phyloP scores from a whole-genome alignment of 1,284 basidiomycete species.

The Singerocomus inundabilis region DNA sequence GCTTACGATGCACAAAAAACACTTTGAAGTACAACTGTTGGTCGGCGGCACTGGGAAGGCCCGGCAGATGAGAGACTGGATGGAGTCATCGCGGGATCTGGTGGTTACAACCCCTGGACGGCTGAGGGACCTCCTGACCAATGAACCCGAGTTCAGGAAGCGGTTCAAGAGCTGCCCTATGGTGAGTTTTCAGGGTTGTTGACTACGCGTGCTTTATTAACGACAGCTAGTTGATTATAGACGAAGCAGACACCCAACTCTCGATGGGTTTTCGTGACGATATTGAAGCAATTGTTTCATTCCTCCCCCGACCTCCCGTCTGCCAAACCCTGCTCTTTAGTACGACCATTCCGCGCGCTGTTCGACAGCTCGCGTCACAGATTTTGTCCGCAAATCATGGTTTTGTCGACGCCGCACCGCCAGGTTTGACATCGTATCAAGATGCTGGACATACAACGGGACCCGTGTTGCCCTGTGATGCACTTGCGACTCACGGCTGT shows the following conservation, averaged over 20 bases:
- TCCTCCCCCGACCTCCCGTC: constrained; percentile 64
- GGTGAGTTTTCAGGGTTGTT: constrained; percentile 40
- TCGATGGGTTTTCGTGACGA: constrained; percentile 97
- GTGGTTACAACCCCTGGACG: constrained; percentile 94
- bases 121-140: constrained; percentile 75
- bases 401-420: constrained; percentile 62
- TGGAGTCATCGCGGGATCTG: constrained; percentile 70
- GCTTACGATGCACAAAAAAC: constrained; percentile 63
- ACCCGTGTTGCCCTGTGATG: constrained; percentile 1
- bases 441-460: constrained; percentile 14
- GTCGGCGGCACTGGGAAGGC: constrained; percentile 78
- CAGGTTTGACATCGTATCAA: not conserved
- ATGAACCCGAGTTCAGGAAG: constrained; percentile 55
- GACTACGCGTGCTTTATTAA: not conserved
- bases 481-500: constrained; percentile 61
- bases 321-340: constrained; percentile 95
- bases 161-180: constrained; percentile 58
- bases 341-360: constrained; percentile 73
- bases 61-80: constrained; percentile 69
- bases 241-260: constrained; percentile 94
- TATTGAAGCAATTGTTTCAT: constrained; percentile 71
- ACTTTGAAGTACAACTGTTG: constrained; percentile 73
- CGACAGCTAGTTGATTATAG: constrained; percentile 74
- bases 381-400: constrained; percentile 54
- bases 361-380: constrained; percentile 59